Evolutionary conservation across 2,329 filamentous ascomycete genomes (phyloP).

Genomic region (Trichoderma koningii): DNA sequence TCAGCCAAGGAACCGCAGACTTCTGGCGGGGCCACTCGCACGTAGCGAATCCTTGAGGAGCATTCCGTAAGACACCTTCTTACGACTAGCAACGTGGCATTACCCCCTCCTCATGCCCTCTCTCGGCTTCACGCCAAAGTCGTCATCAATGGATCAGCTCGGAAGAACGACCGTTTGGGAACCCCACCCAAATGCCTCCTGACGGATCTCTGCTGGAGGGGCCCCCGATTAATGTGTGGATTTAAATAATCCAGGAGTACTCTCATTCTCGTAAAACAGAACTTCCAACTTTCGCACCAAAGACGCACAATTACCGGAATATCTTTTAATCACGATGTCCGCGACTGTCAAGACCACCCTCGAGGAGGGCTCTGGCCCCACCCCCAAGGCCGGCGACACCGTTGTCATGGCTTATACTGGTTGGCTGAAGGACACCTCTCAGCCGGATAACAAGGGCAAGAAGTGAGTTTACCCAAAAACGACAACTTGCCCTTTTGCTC

Average conservation of each 20-base stretch:
- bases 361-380: conserved; percentile 61
- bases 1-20: background rate
- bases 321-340: background rate
- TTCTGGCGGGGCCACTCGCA: background rate
- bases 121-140: conserved; percentile 4
- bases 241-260: background rate
- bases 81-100: conserved; percentile 16
- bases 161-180: background rate
- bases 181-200: background rate
- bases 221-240: background rate
- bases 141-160: conserved; percentile 23
- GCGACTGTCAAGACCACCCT: conserved; percentile 61
- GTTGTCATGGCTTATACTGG: conserved; percentile 93
- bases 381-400: conserved; percentile 66
- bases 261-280: background rate
- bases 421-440: conserved; percentile 69
- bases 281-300: background rate
- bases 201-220: background rate
- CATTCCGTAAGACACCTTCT: background rate
- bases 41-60: conserved; percentile 1
- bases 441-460: conserved; percentile 66
- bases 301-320: background rate
- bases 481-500: background rate
- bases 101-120: no score
- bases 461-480: conserved; percentile 56